Evolutionary conservation across 1,284 basidiomycete species (phyloP).

Genomic region (Marasmius sp.): DNA sequence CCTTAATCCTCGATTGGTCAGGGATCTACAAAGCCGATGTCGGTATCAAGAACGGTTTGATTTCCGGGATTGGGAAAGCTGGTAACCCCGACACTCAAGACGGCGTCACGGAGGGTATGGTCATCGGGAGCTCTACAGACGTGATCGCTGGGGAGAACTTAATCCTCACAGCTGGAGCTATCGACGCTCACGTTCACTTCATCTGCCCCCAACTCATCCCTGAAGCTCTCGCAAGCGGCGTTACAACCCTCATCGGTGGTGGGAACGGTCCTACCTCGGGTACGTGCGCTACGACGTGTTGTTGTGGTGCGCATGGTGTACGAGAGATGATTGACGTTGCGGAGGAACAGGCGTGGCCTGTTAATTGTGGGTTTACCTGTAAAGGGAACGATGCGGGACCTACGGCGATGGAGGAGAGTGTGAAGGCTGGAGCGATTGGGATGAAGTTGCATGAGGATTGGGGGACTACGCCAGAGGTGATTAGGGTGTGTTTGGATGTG

Average conservation of each 20-base stretch:
- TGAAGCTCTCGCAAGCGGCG: constrained; percentile 69
- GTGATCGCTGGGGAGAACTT: constrained; percentile 94
- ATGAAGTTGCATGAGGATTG: constrained; percentile 99
- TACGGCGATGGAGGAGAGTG: constrained; percentile 76
- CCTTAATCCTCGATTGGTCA: constrained; percentile 91
- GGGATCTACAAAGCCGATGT: constrained; percentile 99
- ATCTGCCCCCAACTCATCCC: constrained; percentile 92
- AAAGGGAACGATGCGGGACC: constrained; percentile 91
- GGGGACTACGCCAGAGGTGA: constrained; percentile 90
- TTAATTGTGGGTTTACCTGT: constrained; percentile 93
- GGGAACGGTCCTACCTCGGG: constrained; percentile 93
- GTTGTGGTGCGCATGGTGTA: constrained; percentile 86
- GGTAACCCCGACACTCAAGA: constrained; percentile 93
- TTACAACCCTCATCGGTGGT: constrained; percentile 89
- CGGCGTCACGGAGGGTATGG: constrained; percentile 66
- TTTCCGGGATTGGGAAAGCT: constrained; percentile 91
- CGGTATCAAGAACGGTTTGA: constrained; percentile 84
- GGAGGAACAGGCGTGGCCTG: constrained; percentile 67
- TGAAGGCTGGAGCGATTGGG: constrained; percentile 87
- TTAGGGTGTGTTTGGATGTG: constrained; percentile 78
- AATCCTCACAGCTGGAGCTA: constrained; percentile 90
- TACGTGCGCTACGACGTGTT: constrained; percentile 94
- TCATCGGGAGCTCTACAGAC: constrained; percentile 88
- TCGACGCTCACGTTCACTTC: constrained; percentile 92
- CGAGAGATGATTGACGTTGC: constrained; percentile 86